These are phyloP conservation scores for Mallotus japonicus DNA, from an alignment of 441 rosid genomes.

Conservation along the genomic window DNA sequence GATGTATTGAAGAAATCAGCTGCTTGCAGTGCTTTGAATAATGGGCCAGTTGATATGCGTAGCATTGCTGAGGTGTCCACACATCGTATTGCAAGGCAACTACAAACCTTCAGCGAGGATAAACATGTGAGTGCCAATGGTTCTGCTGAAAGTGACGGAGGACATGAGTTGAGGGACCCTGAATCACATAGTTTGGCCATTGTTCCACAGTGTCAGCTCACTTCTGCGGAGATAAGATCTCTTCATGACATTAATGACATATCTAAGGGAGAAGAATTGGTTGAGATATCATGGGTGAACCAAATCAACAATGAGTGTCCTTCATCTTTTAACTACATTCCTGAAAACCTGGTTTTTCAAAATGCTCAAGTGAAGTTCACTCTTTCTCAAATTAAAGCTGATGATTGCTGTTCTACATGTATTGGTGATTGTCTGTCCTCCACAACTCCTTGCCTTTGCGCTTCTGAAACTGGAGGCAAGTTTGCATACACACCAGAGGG, in stretches of 20 bases:
- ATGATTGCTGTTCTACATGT: constrained; percentile 66
- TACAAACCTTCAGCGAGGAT: constrained; percentile 19
- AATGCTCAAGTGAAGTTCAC: constrained; percentile 60
- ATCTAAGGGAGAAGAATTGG: constrained; percentile 67
- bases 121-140: constrained; percentile 25
- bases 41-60: constrained; percentile 23
- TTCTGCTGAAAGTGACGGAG: constrained; percentile 23
- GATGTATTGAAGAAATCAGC: constrained; percentile 50
- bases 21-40: constrained; percentile 30
- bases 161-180: constrained; percentile 25
- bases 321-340: constrained; percentile 58
- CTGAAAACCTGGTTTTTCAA: constrained; percentile 52
- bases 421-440: constrained; percentile 65
- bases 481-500: constrained; percentile 63
- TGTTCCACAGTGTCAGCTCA: constrained; percentile 47
- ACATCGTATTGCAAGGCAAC: constrained; percentile 19
- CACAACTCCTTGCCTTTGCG: constrained; percentile 54
- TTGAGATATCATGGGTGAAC: constrained; percentile 73
- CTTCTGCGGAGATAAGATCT: constrained; percentile 48
- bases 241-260: constrained; percentile 51
- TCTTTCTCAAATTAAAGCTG: constrained; percentile 52
- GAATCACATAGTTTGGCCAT: constrained; percentile 40
- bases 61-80: constrained; percentile 14
- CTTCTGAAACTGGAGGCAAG: constrained; percentile 38
- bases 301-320: constrained; percentile 58